These are phyloP conservation scores for Suaeda aralocaspica DNA, from an alignment of 148 eudicot genomes.

Conservation along the genomic window DNA sequence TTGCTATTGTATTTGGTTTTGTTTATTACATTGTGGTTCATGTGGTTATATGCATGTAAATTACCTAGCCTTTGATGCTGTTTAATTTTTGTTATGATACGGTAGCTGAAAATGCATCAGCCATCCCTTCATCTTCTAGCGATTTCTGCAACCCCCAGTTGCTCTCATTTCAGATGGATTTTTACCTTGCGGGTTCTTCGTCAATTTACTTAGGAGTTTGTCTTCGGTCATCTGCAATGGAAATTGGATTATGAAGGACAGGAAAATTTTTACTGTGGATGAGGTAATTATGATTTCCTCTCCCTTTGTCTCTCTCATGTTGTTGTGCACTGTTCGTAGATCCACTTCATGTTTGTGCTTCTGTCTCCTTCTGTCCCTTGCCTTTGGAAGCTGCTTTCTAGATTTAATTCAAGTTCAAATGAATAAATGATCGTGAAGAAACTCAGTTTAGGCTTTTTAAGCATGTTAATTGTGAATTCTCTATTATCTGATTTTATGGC, in stretches of 20 bases:
- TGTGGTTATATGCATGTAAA: too few relatives aligned
- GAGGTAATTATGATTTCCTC: constrained; percentile 46
- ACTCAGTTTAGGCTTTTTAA: not conserved
- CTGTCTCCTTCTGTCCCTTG: too few relatives aligned
- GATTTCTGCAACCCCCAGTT: too few relatives aligned
- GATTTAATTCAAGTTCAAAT: not conserved
- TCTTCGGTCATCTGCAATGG: constrained; percentile 96
- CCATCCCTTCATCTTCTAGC: too few relatives aligned
- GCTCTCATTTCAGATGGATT: too few relatives aligned
- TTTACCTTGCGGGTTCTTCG: too few relatives aligned
- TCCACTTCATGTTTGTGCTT: not conserved
- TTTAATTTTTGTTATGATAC: too few relatives aligned
- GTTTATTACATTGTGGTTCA: too few relatives aligned
- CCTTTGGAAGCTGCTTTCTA: not conserved
- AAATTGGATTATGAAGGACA: constrained; percentile 84
- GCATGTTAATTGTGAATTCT: not conserved
- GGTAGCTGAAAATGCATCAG: too few relatives aligned
- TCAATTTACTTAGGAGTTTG: too few relatives aligned
- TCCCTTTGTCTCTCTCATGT: not conserved
- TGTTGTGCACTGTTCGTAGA: not conserved
- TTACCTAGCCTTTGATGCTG: too few relatives aligned
- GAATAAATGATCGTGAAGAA: not conserved
- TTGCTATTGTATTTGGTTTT: too few relatives aligned
- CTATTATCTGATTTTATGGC: not conserved
- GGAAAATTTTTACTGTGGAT: constrained; percentile 59